Evolutionary conservation across 805 yeast genomes (phyloP).

Genomic region (Candida ipomoeae): DNA sequence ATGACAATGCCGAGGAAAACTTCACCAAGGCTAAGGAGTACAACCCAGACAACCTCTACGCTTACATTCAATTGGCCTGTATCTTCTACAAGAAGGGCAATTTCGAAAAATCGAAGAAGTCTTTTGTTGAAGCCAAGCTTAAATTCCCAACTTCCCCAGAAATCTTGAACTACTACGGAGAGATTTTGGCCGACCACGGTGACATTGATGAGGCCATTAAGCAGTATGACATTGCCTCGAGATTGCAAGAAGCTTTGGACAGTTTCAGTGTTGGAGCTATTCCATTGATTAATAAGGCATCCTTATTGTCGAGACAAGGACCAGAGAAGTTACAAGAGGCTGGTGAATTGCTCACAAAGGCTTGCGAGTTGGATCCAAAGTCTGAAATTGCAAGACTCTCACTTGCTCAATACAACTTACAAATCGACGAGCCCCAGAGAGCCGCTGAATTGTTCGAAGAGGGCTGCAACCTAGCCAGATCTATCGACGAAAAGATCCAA

Average conservation of each 20-base stretch:
- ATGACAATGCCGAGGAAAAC: conserved; percentile 64
- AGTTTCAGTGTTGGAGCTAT: conserved; percentile 78
- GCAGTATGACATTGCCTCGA: conserved; percentile 82
- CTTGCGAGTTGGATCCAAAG: conserved; percentile 79
- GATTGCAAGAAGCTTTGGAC: conserved; percentile 68
- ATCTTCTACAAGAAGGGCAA: conserved; percentile 77
- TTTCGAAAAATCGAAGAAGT: conserved; percentile 53
- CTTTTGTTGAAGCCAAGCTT: conserved; percentile 65
- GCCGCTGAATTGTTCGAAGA: conserved; percentile 81
- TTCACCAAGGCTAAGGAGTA: conserved; percentile 72
- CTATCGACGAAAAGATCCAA: conserved; percentile 80
- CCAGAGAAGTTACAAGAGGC: conserved; percentile 51
- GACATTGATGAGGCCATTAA: conserved; percentile 67
- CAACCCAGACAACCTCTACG: conserved; percentile 72
- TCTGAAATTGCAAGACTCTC: conserved; percentile 85
- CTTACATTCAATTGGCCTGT: conserved; percentile 91
- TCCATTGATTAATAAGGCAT: conserved; percentile 87
- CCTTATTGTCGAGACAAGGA: conserved; percentile 56
- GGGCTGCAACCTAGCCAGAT: conserved; percentile 77
- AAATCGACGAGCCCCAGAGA: conserved; percentile 74
- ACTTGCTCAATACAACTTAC: conserved; percentile 88
- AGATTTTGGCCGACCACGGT: conserved; percentile 78
- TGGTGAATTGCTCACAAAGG: conserved; percentile 62
- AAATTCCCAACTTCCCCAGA: conserved; percentile 85
- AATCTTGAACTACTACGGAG: conserved; percentile 94